Evolutionary conservation across 208 protist genomes (phyloP), one percentile per base, ranked within the genome.

Genomic region (Acanthamoeba rhysodes): DNA sequence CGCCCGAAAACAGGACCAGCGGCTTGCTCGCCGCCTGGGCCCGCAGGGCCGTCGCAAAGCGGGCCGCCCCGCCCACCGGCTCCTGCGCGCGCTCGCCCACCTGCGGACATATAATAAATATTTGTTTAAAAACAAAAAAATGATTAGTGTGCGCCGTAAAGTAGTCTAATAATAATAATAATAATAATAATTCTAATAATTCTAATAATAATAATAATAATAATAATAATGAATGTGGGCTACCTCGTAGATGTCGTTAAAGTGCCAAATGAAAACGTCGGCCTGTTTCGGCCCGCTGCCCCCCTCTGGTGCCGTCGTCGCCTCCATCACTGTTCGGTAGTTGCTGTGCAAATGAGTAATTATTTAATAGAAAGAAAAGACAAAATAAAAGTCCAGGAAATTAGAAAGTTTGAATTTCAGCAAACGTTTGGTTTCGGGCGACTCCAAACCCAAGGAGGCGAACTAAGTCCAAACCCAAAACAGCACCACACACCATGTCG

Each of bases 231-330:
- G 9, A 62, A 22, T 41, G 37, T 41, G 6, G 22, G 12, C 1
- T 41, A 95, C 80, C 37, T 95, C 93, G 59, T 95, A 95, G 27
- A 95, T 74, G 29, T 95, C 93, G 50, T 95, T 95, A 45, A 95
- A 95, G 48, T 95, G 93, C 70, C 41, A 68, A 4, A 94, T 94
- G 27, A 85, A 41, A n/a, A 94, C 8, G 48, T 78, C 72, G 4
- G 90, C n/a, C 55, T 7, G 24, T 37, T 76, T 76, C n/a, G 55
- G 2, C 7, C n/a, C 55, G 29, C 50, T 37, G 10, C 68, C 27
- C 41, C 2, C 85, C 50, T 9, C 9, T 93, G 87, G 7, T 74
- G 34, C 87, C 72, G 50, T 57, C 50, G 50, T 7, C 10, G 3
- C 16, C 50, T 2, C 10, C 10, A 2, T 57, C 10, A 0, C 50